A percentile compares a stretch with the other conserved stretches of the same genome.
Evolutionary conservation across 371 early-diverging fungal genomes (phyloP).

Genomic region (Mucor circinelloides): DNA sequence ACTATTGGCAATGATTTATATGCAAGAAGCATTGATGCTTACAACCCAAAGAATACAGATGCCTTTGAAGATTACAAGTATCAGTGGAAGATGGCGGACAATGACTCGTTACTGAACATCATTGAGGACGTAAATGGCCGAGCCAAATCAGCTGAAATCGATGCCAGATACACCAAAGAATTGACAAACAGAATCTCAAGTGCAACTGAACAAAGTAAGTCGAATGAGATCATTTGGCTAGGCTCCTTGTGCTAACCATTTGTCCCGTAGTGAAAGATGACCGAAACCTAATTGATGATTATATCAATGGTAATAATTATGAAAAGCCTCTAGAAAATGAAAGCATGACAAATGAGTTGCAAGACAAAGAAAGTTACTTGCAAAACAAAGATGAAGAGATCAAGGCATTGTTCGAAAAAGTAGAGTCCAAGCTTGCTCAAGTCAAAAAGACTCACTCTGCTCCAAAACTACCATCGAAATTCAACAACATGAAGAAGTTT

Average conservation of each 20-base stretch:
- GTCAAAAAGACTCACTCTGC: background rate
- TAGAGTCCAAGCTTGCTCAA: background rate
- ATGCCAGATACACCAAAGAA: background rate
- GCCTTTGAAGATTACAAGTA: background rate
- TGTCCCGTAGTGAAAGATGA: background rate
- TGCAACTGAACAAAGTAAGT: slow-evolving; percentile 5
- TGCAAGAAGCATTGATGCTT: background rate
- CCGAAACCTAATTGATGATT: background rate
- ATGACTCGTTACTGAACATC: background rate
- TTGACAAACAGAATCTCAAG: background rate
- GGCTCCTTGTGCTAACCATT: background rate
- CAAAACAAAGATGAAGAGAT: background rate
- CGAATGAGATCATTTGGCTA: background rate
- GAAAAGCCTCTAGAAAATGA: background rate
- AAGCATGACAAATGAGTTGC: background rate
- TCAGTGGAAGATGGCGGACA: slow-evolving; percentile 5
- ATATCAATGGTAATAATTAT: background rate
- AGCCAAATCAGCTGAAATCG: background rate
- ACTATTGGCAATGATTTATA: background rate
- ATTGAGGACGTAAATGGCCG: background rate
- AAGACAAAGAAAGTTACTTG: background rate
- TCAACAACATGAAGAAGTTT: background rate
- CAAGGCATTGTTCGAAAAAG: background rate
- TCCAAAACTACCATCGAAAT: background rate
- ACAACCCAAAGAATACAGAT: background rate